Percentiles rank a stretch among this genome's conserved stretches.
phyloP scores from a whole-genome alignment of 305 asterid genomes.

The Petunia hybrid region DNA sequence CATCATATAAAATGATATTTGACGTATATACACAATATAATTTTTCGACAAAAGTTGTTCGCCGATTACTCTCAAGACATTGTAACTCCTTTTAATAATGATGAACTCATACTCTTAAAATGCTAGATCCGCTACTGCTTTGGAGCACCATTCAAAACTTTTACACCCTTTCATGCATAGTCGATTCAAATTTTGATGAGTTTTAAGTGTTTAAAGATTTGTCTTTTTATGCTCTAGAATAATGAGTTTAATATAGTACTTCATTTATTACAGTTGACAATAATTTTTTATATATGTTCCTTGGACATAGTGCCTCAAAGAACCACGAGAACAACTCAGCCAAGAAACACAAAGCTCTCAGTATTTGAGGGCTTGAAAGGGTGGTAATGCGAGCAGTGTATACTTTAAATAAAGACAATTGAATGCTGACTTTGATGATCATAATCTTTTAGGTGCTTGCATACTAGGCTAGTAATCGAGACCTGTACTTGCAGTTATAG shows the following conservation, averaged over 20 bases:
- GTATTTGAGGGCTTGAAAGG: not conserved
- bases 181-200: too few relatives aligned
- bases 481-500: not conserved
- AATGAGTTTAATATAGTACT: too few relatives aligned
- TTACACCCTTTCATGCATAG: not conserved
- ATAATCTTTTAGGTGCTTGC: not conserved
- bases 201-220: too few relatives aligned
- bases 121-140: too few relatives aligned
- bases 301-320: conserved; percentile 45
- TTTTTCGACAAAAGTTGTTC: too few relatives aligned
- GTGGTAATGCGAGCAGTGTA: not conserved
- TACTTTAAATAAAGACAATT: not conserved
- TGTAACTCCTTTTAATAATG: too few relatives aligned
- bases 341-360: conserved; percentile 33
- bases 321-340: conserved; percentile 47
- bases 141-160: not conserved
- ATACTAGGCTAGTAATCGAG: not conserved
- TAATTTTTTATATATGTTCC: conserved; percentile 24
- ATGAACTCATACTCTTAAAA: too few relatives aligned
- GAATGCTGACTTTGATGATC: conserved; percentile 12
- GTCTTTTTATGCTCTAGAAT: too few relatives aligned
- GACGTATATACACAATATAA: too few relatives aligned
- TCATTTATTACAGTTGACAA: too few relatives aligned
- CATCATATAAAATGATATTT: too few relatives aligned
- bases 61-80: too few relatives aligned